These are phyloP conservation scores for Vigna angularis DNA, from an alignment of 306 rosid species.

Conservation along the genomic window DNA sequence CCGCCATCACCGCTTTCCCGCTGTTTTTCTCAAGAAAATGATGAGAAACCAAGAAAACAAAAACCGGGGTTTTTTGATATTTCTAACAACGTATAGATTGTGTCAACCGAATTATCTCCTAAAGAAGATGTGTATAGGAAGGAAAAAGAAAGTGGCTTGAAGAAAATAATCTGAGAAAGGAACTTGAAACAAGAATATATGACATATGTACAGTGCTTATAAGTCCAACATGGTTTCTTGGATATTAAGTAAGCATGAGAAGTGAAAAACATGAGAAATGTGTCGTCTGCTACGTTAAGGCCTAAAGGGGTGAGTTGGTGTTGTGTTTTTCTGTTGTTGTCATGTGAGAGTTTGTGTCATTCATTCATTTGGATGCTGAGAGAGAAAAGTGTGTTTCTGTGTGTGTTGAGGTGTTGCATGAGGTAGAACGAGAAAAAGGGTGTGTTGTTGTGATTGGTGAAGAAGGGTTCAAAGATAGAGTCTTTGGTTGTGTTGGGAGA, in stretches of 20 bases:
- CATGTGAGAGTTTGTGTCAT: neutral
- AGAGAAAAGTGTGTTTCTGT: neutral
- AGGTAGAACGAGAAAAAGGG: slow-evolving; percentile 15
- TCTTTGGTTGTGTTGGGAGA: slow-evolving; percentile 1
- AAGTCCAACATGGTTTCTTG: slow-evolving; percentile 38
- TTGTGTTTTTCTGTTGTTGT: slow-evolving; percentile 9
- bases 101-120: neutral
- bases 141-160: too few species aligned
- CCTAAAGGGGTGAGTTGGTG: neutral
- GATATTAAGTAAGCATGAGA: slow-evolving; percentile 26
- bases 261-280: neutral
- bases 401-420: neutral
- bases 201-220: neutral
- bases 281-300: neutral
- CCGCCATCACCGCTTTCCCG: slow-evolving; percentile 65
- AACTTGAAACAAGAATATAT: neutral
- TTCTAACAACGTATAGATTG: neutral
- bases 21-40: neutral
- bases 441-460: slow-evolving; percentile 13
- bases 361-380: neutral
- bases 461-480: slow-evolving; percentile 28
- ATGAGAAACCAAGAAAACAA: neutral
- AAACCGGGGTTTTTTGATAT: neutral
- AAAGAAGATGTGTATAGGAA: neutral
- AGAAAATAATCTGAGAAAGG: neutral